A percentile compares a stretch with the other conserved stretches of the same genome.
Conservation (phyloP, 2,329 filamentous ascomycete genomes). For the Calonectria pseudoturangicola region DNA sequence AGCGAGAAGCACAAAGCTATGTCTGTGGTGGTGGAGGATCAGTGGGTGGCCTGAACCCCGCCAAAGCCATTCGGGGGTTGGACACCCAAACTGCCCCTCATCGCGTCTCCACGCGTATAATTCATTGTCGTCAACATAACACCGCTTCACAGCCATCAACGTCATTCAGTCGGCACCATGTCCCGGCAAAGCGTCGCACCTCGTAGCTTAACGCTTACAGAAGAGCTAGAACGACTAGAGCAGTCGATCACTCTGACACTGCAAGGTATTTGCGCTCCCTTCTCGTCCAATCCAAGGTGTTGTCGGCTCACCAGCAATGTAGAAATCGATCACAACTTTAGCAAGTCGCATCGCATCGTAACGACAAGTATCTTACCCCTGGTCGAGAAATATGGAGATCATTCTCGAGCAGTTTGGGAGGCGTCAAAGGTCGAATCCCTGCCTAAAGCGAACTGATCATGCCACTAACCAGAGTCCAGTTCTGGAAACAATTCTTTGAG, state of each 20-base stretch:
- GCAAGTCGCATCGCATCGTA: constrained; percentile 95
- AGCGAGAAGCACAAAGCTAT: background rate
- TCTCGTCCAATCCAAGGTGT: background rate
- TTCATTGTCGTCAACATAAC: constrained; percentile 44
- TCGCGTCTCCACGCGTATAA: constrained; percentile 56
- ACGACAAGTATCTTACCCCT: constrained; percentile 94
- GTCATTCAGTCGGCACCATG: constrained; percentile 61
- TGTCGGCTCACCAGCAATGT: constrained; percentile 34
- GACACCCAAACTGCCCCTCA: constrained; percentile 55
- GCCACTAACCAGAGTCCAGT: constrained; percentile 70
- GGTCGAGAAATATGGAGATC: constrained; percentile 95
- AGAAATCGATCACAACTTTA: constrained; percentile 99
- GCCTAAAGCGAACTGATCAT: background rate
- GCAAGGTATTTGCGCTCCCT: constrained; percentile 77
- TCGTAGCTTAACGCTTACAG: constrained; percentile 85
- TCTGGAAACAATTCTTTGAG: constrained; percentile 99
- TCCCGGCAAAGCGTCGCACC: constrained; percentile 68
- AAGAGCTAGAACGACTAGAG: constrained; percentile 96
- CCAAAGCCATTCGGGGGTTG: constrained; percentile 33
- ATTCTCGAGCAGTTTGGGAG: constrained; percentile 96
- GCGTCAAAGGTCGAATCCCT: constrained; percentile 83
- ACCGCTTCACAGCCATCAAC: constrained; percentile 34
- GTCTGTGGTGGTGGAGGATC: background rate
- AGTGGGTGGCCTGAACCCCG: constrained; percentile 39
- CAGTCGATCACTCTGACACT: constrained; percentile 97